Evolutionary conservation across 139 green algal genomes (phyloP), one percentile per base, ranked within the genome.

Genomic region (Astrephomene gubernaculifera): DNA sequence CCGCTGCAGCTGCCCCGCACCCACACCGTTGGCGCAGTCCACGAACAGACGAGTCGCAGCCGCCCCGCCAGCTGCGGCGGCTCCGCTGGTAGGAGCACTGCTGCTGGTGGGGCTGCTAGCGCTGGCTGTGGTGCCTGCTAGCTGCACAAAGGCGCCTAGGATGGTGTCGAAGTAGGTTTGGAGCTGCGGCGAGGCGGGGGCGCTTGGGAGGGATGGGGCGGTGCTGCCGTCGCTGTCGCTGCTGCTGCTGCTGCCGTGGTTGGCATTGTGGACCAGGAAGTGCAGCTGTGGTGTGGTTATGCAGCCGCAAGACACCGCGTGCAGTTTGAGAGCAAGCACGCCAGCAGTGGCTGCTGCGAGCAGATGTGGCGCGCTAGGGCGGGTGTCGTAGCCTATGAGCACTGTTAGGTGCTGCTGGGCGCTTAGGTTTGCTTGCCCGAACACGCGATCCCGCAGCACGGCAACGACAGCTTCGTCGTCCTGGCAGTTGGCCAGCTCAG

Each of bases 241-340:
- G n/a, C n/a, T n/a, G n/a, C n/a, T n/a, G n/a, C n/a, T n/a, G 78
- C 90, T 89, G 79, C 29, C n/a, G 36, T 45, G 79, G 71, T 86
- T 86, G 0, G 65, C 65, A 1, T 5, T 33, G 92, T 89, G 75
- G 75, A 90, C 90, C 83, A 87, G 60, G 70, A 92, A 99, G 90
- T 99, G 97, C 73, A 99, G 92, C 92, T 99, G 96, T 38, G 97
- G 97, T 8, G 97, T 99, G 24, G 97, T 99, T 10, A 98, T 88
- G 31, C 95, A 71, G 4, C 95, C 96, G 9, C 89, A 84, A 41
- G 93, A 70, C 7, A 92, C n/a, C 1, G 86, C 81, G 14, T 85
- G 12, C 24, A 89, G 71, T 14, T 91, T 91, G 52, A 96, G 70
- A 1, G 91, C 92, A 29, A 61, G 68, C 5, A 97, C 88, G 22